Evolutionary conservation across 345 rosid genomes (phyloP), one percentile per base, ranked within the genome.

Genomic region (Hypericum androsaemum): DNA sequence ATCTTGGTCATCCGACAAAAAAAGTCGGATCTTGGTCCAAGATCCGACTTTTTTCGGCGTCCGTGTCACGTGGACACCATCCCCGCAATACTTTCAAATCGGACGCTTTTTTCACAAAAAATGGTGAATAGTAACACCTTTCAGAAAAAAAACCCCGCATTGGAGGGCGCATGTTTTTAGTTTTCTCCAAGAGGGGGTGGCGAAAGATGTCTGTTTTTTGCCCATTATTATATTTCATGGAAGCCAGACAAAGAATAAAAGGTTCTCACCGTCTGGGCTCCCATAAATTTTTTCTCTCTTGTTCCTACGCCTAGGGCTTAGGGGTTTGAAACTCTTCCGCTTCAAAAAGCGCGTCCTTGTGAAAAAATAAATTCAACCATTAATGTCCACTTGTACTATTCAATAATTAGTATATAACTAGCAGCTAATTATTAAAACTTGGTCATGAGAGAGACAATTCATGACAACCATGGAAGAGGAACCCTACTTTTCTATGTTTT

Each of bases 131-230:
- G n/a, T n/a, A n/a, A n/a, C n/a, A n/a, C n/a, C n/a, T n/a, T n/a
- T n/a, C n/a, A n/a, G n/a, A n/a, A n/a, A n/a, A n/a, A n/a, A n/a
- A n/a, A n/a, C 47, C 59, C 59, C 59, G 74, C 80, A 75, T 80
- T 58, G 84, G 62, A 64, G 71, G 59, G 72, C 67, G 69, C 80
- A 72, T 68, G 77, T 66, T 61, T 57, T 63, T 32, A 37, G 56
- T 61, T 66, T 69, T 70, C 59, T 67, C 62, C 80, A 64, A 65
- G 49, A 64, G 63, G 67, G 32, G 32, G 32, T 22, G 64, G 74
- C 45, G 75, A 63, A 80, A 83, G 89, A 83, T 83, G 90, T 80
- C 82, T 83, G 90, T 83, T 76, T 74, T 67, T 74, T 54, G 64
- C 60, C 53, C 58, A 51, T 41, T 10, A 37, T 39, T 28, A 50